A percentile compares a stretch with the other conserved stretches of the same genome.
Conservation (phyloP, 179 eudicot species). For the Drosera spatulata region DNA sequence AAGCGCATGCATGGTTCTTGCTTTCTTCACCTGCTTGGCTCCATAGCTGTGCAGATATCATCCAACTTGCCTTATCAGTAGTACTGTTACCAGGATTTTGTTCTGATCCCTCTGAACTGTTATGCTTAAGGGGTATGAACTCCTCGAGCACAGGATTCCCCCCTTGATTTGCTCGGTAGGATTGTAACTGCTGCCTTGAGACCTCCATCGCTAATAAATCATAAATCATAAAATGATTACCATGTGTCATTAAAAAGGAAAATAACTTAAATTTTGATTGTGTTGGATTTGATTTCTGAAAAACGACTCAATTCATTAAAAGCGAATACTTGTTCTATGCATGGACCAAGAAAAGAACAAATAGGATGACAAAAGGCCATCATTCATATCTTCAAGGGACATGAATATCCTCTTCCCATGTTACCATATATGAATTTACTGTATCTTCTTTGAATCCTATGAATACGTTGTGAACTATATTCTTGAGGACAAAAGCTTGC, state of each 20-base stretch:
- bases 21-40: constrained; percentile 28
- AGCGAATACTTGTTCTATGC: no score
- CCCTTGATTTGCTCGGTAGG: constrained; percentile 35
- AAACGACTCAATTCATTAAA: no score
- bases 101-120: constrained; percentile 22
- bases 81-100: constrained; percentile 15
- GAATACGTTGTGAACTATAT: no score
- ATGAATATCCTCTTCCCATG: no score
- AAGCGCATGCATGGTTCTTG: constrained; percentile 22
- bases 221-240: background rate
- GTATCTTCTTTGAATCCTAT: no score
- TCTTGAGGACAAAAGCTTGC: no score
- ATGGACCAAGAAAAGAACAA: no score
- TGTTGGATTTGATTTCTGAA: background rate
- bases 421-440: no score
- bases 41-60: constrained; percentile 46
- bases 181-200: constrained; percentile 71
- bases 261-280: background rate
- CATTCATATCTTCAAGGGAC: no score
- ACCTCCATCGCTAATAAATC: constrained; percentile 62
- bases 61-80: constrained; percentile 40
- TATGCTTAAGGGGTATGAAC: constrained; percentile 30
- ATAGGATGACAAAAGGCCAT: no score
- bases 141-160: constrained; percentile 32
- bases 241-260: background rate